Percentiles rank a stretch among this genome's conserved stretches.
These are phyloP conservation scores for Silene latifolia DNA, from an alignment of 148 eudicot genomes.

Conservation along the genomic window DNA sequence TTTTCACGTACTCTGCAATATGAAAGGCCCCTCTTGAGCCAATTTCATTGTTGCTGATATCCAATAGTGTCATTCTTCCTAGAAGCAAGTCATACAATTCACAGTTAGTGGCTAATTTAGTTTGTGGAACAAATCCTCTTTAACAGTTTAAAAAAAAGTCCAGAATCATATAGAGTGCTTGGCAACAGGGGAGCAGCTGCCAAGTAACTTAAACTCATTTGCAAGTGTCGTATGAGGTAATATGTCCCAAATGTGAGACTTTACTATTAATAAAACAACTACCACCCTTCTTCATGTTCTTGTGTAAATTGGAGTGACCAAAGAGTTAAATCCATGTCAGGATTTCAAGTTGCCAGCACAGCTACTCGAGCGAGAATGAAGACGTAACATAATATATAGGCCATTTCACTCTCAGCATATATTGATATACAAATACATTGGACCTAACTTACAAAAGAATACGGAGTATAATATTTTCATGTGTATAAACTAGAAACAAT, in stretches of 20 bases:
- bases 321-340: background rate
- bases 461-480: no score
- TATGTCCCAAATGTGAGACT: background rate
- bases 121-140: background rate
- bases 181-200: background rate
- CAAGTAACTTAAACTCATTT: background rate
- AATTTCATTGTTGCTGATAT: slow-evolving; percentile 84
- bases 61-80: slow-evolving; percentile 57
- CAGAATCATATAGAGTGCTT: background rate
- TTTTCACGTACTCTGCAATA: slow-evolving; percentile 76
- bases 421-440: background rate
- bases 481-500: background rate
- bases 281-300: background rate
- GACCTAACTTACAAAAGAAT: background rate
- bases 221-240: background rate
- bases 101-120: background rate
- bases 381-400: background rate
- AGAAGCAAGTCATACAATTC: slow-evolving; percentile 9
- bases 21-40: slow-evolving; percentile 70
- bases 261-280: background rate
- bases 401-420: no score
- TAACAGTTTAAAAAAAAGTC: background rate
- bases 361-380: background rate
- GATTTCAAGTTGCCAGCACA: background rate
- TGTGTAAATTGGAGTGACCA: background rate